These are phyloP conservation scores for Melocanna baccifera DNA, from an alignment of 176 grass and related monocot genomes.

Conservation along the genomic window DNA sequence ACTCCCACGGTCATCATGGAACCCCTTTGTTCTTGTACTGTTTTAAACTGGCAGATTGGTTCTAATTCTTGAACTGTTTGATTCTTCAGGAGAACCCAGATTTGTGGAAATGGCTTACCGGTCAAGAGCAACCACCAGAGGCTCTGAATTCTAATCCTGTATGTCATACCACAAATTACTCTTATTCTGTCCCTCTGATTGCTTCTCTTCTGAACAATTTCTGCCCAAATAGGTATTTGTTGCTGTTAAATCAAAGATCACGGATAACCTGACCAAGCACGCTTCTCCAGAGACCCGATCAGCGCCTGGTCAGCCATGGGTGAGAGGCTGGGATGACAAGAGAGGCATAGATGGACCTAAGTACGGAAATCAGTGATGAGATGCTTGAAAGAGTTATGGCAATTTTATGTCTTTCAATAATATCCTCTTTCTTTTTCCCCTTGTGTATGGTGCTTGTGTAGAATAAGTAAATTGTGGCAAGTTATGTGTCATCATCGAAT, in stretches of 20 bases:
- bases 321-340: conserved; percentile 96
- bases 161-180: conserved; percentile 22
- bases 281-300: conserved; percentile 71
- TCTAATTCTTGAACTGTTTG: conserved; percentile 1
- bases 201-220: neutral
- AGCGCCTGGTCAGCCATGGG: conserved; percentile 81
- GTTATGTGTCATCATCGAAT: neutral
- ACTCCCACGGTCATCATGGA: neutral
- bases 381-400: neutral
- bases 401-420: conserved; percentile 5
- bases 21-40: neutral
- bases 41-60: neutral
- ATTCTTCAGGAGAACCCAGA: conserved; percentile 88
- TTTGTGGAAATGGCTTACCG: conserved; percentile 93
- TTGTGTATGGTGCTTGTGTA: conserved; percentile 10
- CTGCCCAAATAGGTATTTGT: conserved; percentile 56
- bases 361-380: conserved; percentile 84
- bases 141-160: conserved; percentile 59
- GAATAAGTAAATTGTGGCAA: conserved; percentile 18
- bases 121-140: conserved; percentile 80
- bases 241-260: conserved; percentile 65
- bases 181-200: neutral
- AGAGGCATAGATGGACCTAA: conserved; percentile 59
- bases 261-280: conserved; percentile 65
- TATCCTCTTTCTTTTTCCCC: neutral